Evolutionary conservation across 495 filamentous ascomycete species (phyloP).

Genomic region (Sporormia fimetaria): DNA sequence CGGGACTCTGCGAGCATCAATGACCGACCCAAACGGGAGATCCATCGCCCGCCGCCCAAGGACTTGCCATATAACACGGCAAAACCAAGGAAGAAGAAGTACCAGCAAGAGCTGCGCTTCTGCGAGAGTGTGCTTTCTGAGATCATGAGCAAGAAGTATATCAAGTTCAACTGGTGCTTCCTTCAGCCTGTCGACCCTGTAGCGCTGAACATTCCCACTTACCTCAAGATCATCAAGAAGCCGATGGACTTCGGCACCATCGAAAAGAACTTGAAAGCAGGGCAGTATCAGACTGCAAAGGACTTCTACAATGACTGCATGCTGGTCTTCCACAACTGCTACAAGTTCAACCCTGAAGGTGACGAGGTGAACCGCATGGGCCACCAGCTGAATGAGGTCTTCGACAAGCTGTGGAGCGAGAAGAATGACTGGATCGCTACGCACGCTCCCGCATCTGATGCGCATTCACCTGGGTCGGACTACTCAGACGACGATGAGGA

Average conservation of each 20-base stretch:
- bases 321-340: constrained; percentile 81
- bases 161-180: constrained; percentile 55
- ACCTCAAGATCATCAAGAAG: constrained; percentile 86
- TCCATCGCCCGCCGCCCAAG: constrained; percentile 77
- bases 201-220: constrained; percentile 83
- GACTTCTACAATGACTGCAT: constrained; percentile 78
- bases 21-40: constrained; percentile 79
- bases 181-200: constrained; percentile 80
- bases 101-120: constrained; percentile 76
- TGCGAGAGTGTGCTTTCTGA: constrained; percentile 73
- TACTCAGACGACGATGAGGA: constrained; percentile 49
- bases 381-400: constrained; percentile 56
- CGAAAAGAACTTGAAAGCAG: constrained; percentile 57
- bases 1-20: constrained; percentile 70
- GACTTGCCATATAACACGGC: constrained; percentile 74
- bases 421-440: constrained; percentile 67
- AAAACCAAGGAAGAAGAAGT: constrained; percentile 87
- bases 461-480: constrained; percentile 35
- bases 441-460: constrained; percentile 51
- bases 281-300: constrained; percentile 71
- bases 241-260: constrained; percentile 90
- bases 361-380: constrained; percentile 63
- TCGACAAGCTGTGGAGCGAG: constrained; percentile 58
- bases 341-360: constrained; percentile 74
- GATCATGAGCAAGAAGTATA: constrained; percentile 62